Conservation (phyloP, 176 grass and related monocot species). For the Avena atlantica region DNA sequence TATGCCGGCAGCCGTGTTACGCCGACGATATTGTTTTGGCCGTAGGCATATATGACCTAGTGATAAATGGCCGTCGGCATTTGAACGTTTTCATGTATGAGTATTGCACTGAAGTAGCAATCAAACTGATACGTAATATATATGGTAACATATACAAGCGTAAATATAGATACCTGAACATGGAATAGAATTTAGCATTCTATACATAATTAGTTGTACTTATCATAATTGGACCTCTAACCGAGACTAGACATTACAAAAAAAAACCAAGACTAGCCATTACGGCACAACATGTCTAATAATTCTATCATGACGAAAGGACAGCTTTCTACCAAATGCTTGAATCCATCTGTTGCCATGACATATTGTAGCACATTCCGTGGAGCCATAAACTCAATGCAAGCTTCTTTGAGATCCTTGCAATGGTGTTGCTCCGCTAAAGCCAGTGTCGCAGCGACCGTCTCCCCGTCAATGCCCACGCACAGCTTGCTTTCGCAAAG, state of each 20-base stretch:
- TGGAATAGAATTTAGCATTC: not conserved
- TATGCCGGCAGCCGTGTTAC: no score
- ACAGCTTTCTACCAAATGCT: slow-evolving; percentile 13
- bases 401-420: not conserved
- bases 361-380: not conserved
- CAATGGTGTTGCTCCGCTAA: not conserved
- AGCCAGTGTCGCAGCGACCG: not conserved
- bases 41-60: no score
- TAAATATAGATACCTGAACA: not conserved
- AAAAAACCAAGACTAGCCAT: not conserved
- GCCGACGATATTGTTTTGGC: no score
- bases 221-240: not conserved
- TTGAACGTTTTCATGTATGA: no score
- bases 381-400: not conserved
- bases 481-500: slow-evolving; percentile 22
- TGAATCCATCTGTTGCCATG: slow-evolving; percentile 19
- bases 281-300: not conserved
- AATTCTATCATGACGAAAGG: not conserved
- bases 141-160: not conserved
- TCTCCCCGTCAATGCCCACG: not conserved
- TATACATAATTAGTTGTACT: not conserved
- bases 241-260: no score
- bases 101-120: no score
- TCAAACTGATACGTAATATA: no score
- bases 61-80: no score